A percentile compares a stretch with the other conserved stretches of the same genome.
phyloP scores from a whole-genome alignment of 2,329 filamentous ascomycete genomes.

The Monilinia fructigena region DNA sequence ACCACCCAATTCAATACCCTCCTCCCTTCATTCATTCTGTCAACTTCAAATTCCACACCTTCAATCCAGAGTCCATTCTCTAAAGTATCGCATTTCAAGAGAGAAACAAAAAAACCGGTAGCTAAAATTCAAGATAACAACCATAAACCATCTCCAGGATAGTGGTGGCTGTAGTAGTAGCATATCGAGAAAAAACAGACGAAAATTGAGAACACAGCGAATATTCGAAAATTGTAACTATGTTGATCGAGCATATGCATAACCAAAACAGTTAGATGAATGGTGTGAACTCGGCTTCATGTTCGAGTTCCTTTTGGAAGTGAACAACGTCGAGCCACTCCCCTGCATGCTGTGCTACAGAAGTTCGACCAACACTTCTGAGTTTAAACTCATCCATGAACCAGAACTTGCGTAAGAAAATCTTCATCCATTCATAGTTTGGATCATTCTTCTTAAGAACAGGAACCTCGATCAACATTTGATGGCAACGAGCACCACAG shows the following conservation, averaged over 20 bases:
- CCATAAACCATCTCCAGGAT: not conserved
- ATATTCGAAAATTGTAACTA: not conserved
- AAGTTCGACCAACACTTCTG: conserved; percentile 29
- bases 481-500: conserved; percentile 34
- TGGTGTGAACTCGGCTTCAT: conserved; percentile 32
- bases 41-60: conserved; percentile 3
- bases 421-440: conserved; percentile 30
- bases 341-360: conserved; percentile 19
- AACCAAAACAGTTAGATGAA: conserved; percentile 21
- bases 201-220: not conserved
- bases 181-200: not conserved
- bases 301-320: conserved; percentile 30
- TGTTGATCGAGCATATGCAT: not conserved
- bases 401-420: conserved; percentile 32
- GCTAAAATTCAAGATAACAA: not conserved
- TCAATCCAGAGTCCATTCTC: not conserved
- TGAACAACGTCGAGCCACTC: conserved; percentile 33
- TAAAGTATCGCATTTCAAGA: not conserved
- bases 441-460: conserved; percentile 31
- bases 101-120: not conserved
- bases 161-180: not conserved
- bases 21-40: not conserved
- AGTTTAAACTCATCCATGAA: conserved; percentile 32
- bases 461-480: conserved; percentile 37
- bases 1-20: not conserved